phyloP scores from a whole-genome alignment of 352 stramenopile genomes.

The Pythium biforme region DNA sequence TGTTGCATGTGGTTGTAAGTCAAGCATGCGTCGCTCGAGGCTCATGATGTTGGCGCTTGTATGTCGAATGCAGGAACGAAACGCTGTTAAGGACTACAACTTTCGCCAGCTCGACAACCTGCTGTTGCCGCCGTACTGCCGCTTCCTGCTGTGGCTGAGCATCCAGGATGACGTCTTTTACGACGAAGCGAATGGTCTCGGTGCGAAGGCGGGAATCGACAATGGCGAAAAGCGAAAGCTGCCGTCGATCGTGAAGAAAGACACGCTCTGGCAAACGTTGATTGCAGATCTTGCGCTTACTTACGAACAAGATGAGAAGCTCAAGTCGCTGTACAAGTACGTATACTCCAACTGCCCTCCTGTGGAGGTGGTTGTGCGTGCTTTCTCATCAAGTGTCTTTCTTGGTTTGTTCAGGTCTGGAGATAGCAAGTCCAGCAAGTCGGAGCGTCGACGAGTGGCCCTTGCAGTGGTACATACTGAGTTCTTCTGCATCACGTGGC shows the following conservation, averaged over 20 bases:
- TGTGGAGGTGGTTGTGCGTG: not conserved
- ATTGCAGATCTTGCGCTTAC: constrained; percentile 77
- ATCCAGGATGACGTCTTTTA: constrained; percentile 87
- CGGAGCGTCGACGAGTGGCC: constrained; percentile 73
- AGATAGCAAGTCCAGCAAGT: constrained; percentile 82
- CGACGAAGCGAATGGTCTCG: constrained; percentile 55
- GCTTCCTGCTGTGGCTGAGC: constrained; percentile 88
- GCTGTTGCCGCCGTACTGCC: constrained; percentile 83
- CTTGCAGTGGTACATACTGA: constrained; percentile 65
- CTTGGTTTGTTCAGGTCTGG: constrained; percentile 66
- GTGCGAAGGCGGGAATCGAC: constrained; percentile 42
- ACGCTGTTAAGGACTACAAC: constrained; percentile 88
- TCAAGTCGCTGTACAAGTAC: constrained; percentile 87
- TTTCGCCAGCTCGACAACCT: constrained; percentile 87
- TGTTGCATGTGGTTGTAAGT: constrained; percentile 14
- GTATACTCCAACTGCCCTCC: not conserved
- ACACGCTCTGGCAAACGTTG: constrained; percentile 79
- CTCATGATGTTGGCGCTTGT: not conserved
- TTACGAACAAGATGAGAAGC: constrained; percentile 89
- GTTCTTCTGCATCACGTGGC: not conserved
- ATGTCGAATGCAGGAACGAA: constrained; percentile 44
- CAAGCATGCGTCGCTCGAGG: not conserved
- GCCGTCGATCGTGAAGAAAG: constrained; percentile 71
- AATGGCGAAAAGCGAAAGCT: constrained; percentile 66
- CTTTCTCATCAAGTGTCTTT: not conserved